Evolutionary conservation across 805 yeast species (phyloP), one percentile per base, ranked within the genome.

Genomic region (Lipomyces starkeyi): DNA sequence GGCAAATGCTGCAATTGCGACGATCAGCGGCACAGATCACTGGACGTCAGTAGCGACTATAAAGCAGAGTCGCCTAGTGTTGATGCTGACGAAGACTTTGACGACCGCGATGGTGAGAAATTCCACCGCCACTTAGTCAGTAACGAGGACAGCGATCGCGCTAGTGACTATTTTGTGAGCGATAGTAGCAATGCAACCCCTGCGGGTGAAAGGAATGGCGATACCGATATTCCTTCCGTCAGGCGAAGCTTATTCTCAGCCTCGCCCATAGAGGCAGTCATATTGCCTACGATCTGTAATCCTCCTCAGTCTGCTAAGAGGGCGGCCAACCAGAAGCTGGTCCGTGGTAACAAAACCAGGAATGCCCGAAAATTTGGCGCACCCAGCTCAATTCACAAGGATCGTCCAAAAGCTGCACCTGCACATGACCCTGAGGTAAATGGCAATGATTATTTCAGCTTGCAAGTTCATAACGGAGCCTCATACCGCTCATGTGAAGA

Each of bases 401-500:
- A 17, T 43, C 49, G 49, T n/a, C 25, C 49, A 3, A 43, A 43
- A n/a, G 49, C 49, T 43, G 49, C 22, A n/a, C 49, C 20, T 43
- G 25, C 9, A 2, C 49, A 7, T 43, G 49, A 43, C 49, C 8
- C 22, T 43, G 49, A 17, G 22, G 49, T n/a, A 4, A 17, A n/a
- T 7, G 49, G 20, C 49, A n/a, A 43, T 11, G 49, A 43, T n/a
- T 43, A 43, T 17, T 43, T 43, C 49, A 17, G 49, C 49, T n/a
- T 6, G 22, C n/a, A 54, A 49, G 52, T 63, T 4, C 62, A 65
- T 34, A 63, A 63, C 40, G 66, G 66, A 14, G 66, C 66, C 9
- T 63, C 66, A 22, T 63, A 63, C 43, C 57, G 66, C 35, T 52
- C 58, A 14, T 52, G 66, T 34, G 65, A 65, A 9, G 66, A 63